Conservation (phyloP, 176 grass and related monocot genomes). For the Aegilops bicornis region DNA sequence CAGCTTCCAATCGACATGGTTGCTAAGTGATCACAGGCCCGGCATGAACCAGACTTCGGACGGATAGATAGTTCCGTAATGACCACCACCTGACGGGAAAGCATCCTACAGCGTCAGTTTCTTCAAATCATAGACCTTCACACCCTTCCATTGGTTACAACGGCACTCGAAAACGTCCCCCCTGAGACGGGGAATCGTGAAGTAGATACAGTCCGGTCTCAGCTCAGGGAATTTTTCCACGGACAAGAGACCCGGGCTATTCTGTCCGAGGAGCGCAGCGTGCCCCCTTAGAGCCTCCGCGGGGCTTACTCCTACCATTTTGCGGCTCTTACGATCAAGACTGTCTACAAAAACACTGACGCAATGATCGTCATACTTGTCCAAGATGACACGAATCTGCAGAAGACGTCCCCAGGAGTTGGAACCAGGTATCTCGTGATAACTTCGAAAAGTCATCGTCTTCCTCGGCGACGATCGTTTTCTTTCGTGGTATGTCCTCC, state of each 20-base stretch:
- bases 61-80: background rate
- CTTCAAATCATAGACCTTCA: background rate
- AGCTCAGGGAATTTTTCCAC: background rate
- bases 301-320: background rate
- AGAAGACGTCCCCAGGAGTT: background rate
- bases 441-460: background rate
- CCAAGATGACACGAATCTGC: background rate
- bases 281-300: background rate
- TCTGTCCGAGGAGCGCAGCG: background rate
- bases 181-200: background rate
- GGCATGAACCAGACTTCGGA: background rate
- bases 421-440: background rate
- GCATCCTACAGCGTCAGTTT: background rate
- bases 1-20: background rate
- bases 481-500: background rate
- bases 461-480: background rate
- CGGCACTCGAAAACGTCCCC: background rate
- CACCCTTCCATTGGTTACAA: background rate
- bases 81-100: background rate
- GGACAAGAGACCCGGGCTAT: background rate
- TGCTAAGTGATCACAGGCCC: background rate
- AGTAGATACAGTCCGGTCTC: background rate
- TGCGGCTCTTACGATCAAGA: background rate
- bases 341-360: background rate
- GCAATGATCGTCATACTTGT: background rate